Evolutionary conservation across 2,329 filamentous ascomycete species (phyloP).

Genomic region (Verticillium dahliae): DNA sequence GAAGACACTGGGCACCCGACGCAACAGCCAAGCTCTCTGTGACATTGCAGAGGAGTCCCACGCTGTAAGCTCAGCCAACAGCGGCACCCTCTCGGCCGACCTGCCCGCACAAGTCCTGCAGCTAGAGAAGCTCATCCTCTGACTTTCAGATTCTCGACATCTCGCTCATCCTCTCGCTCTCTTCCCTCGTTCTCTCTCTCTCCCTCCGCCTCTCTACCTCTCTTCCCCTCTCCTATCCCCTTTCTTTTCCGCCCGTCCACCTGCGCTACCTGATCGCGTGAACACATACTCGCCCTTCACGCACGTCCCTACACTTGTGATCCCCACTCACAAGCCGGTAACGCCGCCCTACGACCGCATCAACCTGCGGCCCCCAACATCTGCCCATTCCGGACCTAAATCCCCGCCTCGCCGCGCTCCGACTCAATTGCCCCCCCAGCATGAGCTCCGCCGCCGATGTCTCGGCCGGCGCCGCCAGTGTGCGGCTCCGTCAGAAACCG

Average conservation of each 20-base stretch:
- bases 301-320: not conserved
- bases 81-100: not conserved
- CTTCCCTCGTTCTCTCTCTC: not conserved
- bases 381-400: not conserved
- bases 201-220: not conserved
- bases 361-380: not conserved
- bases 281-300: not conserved
- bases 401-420: not conserved
- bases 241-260: not conserved
- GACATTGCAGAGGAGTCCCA: not conserved
- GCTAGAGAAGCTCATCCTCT: not conserved
- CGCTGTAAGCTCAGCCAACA: not conserved
- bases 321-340: not conserved
- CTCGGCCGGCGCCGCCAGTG: conserved; percentile 13
- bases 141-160: not conserved
- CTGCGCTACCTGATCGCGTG: not conserved
- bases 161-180: not conserved
- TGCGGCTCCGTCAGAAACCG: conserved; percentile 20
- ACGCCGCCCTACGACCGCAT: not conserved
- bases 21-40: not conserved
- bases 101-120: not conserved
- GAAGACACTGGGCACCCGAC: not conserved
- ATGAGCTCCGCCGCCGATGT: conserved; percentile 24
- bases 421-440: conserved; percentile 4
- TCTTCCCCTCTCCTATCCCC: not conserved